These are phyloP conservation scores for Barnettozyma pratensis DNA, from an alignment of 805 yeast genomes.

Conservation along the genomic window DNA sequence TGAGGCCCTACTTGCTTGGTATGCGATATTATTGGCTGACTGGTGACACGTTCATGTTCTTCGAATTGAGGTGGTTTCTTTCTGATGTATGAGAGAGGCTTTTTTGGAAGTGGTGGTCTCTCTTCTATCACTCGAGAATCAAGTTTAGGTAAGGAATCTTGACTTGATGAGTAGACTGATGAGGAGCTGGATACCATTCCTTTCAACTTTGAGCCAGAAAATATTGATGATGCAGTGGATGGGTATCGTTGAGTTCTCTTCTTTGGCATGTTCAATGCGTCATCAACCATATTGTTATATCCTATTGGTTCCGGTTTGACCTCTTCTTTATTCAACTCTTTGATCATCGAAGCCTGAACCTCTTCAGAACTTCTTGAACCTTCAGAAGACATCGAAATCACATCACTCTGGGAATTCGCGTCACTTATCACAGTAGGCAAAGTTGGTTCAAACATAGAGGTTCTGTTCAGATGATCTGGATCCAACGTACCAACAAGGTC, in stretches of 20 bases:
- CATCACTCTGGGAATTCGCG: neutral
- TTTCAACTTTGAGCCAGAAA: neutral
- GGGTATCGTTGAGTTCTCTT: neutral
- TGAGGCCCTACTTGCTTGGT: neutral
- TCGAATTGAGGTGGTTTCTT: neutral
- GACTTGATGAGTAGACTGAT: neutral
- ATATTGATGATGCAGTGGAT: neutral
- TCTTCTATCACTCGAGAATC: neutral
- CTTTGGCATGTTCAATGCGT: neutral
- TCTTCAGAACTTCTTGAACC: neutral
- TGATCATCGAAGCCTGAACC: neutral
- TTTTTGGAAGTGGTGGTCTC: slow-evolving; percentile 1
- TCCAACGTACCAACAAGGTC: neutral
- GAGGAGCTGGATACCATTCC: no score
- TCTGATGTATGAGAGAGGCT: neutral
- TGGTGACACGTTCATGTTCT: neutral
- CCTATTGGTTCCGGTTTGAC: neutral
- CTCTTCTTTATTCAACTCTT: neutral
- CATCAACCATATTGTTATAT: slow-evolving; percentile 4
- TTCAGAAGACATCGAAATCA: neutral
- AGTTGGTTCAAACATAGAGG: neutral
- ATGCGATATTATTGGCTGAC: neutral
- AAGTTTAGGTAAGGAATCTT: neutral
- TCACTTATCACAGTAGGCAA: neutral
- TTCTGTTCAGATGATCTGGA: neutral